Evolutionary conservation across 2,329 filamentous ascomycete species (phyloP).

Genomic region (Colletotrichum brevisporum): DNA sequence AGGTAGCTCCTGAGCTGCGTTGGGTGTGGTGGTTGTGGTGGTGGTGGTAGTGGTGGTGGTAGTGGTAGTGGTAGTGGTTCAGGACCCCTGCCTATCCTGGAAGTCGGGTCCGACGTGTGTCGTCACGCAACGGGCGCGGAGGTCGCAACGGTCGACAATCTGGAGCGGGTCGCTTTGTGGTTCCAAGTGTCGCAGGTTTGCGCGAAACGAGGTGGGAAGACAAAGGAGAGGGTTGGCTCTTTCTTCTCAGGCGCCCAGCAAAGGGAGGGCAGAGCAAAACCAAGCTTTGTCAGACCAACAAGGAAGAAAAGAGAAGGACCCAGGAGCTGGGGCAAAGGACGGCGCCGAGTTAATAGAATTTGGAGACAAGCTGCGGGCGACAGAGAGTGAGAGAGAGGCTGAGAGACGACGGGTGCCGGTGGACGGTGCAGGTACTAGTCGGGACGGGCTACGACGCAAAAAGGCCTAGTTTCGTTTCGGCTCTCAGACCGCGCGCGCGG

Average conservation of each 20-base stretch:
- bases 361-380: not conserved
- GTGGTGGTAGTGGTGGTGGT: not conserved
- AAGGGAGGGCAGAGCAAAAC: not conserved
- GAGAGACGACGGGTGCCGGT: not conserved
- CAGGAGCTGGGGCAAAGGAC: not conserved
- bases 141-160: not conserved
- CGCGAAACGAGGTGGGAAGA: not conserved
- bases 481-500: constrained; percentile 38
- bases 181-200: constrained; percentile 4
- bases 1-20: constrained; percentile 7
- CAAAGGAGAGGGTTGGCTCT: not conserved
- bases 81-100: not conserved
- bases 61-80: not conserved
- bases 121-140: constrained; percentile 20
- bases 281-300: not conserved
- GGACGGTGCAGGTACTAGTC: not conserved
- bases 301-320: not conserved
- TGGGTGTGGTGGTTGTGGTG: not conserved
- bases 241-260: not conserved
- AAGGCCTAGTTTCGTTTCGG: constrained; percentile 12
- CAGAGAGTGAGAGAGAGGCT: not conserved
- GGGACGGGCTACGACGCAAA: constrained; percentile 14
- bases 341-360: too few species aligned
- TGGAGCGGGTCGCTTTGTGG: constrained; percentile 8
- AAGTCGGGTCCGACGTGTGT: not conserved